Evolutionary conservation across 805 yeast species (phyloP).

Genomic region (Yamadazyma scolyti): DNA sequence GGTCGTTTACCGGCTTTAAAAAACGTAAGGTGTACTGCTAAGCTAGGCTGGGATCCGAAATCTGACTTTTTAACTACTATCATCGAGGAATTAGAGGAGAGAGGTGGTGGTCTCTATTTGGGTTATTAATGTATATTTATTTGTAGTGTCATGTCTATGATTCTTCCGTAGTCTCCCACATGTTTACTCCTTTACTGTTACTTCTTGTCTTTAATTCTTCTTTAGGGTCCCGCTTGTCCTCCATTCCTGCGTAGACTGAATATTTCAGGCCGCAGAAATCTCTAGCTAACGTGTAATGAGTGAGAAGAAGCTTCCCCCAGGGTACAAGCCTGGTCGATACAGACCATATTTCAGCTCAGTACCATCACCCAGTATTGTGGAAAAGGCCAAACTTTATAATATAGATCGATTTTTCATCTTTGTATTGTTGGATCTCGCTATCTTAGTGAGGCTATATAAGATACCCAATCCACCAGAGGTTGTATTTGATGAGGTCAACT

Average conservation of each 20-base stretch:
- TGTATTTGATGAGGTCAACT: conserved; percentile 47
- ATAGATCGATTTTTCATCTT: conserved; percentile 19
- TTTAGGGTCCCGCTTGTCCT: too few species aligned
- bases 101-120: conserved; percentile 71
- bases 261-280: too few species aligned
- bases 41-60: conserved; percentile 79
- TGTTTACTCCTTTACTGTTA: too few species aligned
- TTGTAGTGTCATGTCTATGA: too few species aligned
- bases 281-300: conserved; percentile 1
- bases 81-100: conserved; percentile 65
- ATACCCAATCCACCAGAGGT: conserved; percentile 35
- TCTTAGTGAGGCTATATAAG: conserved; percentile 26
- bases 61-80: conserved; percentile 43
- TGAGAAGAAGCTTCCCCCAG: conserved; percentile 17
- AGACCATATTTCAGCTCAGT: conserved; percentile 26
- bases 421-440: conserved; percentile 18
- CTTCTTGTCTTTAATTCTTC: too few species aligned
- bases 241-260: too few species aligned
- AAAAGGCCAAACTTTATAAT: conserved; percentile 9
- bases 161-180: too few species aligned
- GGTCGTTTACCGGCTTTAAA: conserved; percentile 67
- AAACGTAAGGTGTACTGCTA: conserved; percentile 63
- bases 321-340: conserved; percentile 25
- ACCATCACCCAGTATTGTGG: conserved; percentile 13
- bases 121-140: conserved; percentile 27